phyloP scores from a whole-genome alignment of 441 rosid species.

The Populus trichocarpa region DNA sequence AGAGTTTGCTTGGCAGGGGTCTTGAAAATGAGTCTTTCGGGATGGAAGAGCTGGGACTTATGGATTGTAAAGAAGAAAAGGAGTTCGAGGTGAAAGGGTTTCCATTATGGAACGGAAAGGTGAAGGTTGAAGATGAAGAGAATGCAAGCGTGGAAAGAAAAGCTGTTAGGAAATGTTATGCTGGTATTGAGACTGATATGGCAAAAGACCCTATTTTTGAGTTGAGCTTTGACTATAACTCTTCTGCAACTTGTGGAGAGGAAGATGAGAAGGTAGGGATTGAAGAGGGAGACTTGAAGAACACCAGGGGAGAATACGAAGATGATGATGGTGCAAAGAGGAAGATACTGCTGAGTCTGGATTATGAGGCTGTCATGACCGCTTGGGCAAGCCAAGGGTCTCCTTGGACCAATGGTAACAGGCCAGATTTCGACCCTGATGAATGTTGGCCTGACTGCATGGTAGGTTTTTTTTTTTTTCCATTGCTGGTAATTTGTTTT shows the following conservation, averaged over 20 bases:
- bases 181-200: conserved; percentile 30
- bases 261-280: conserved; percentile 32
- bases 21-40: conserved; percentile 59
- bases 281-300: conserved; percentile 5
- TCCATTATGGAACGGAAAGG: conserved; percentile 24
- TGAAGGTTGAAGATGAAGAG: conserved; percentile 46
- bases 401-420: conserved; percentile 71
- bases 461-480: conserved; percentile 34
- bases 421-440: conserved; percentile 57
- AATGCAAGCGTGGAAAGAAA: conserved; percentile 36
- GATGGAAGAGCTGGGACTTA: conserved; percentile 65
- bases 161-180: conserved; percentile 12
- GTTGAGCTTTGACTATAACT: conserved; percentile 63
- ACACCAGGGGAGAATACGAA: not conserved
- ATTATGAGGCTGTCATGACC: conserved; percentile 63
- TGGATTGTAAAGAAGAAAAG: conserved; percentile 34
- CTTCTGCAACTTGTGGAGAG: conserved; percentile 41
- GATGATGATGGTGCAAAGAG: conserved; percentile 28
- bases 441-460: conserved; percentile 42
- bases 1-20: conserved; percentile 72
- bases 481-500: not conserved
- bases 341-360: conserved; percentile 48
- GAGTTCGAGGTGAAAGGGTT: conserved; percentile 10
- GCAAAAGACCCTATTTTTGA: conserved; percentile 51
- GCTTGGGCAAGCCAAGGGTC: conserved; percentile 68